A percentile compares a stretch with the other conserved stretches of the same genome.
phyloP scores from a whole-genome alignment of 257 asterid species.

The Agastache rugosa region DNA sequence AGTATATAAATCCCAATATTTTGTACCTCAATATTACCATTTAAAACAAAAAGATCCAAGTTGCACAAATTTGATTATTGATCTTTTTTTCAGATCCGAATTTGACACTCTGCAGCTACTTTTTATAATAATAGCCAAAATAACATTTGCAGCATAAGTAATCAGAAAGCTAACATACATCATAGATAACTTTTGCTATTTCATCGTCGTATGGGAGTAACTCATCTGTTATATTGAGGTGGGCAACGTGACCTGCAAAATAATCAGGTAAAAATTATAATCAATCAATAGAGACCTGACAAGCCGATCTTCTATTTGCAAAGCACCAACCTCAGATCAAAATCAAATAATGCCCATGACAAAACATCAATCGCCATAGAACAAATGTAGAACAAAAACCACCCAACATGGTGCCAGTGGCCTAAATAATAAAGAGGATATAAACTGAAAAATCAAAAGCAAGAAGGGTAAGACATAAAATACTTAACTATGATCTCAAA shows the following conservation, averaged over 20 bases:
- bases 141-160: slow-evolving; percentile 24
- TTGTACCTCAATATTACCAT: neutral
- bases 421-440: neutral
- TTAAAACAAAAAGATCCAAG: slow-evolving; percentile 5
- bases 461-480: too few species aligned
- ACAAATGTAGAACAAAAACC: neutral
- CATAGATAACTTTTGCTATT: slow-evolving; percentile 87
- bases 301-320: neutral
- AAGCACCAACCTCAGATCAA: too few species aligned
- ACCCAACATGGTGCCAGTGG: neutral
- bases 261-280: slow-evolving; percentile 19
- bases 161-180: slow-evolving; percentile 56
- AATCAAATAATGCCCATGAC: neutral
- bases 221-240: slow-evolving; percentile 84
- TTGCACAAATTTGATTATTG: slow-evolving; percentile 22
- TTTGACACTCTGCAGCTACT: neutral
- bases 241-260: slow-evolving; percentile 93
- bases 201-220: slow-evolving; percentile 81
- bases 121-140: slow-evolving; percentile 5
- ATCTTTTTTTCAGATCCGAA: neutral
- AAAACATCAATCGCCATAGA: slow-evolving; percentile 13
- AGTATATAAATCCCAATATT: neutral
- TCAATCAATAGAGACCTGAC: slow-evolving; percentile 35
- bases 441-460: slow-evolving; percentile 11
- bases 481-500: too few species aligned